Conservation (phyloP, 495 filamentous ascomycete genomes). For the Hypoxylon fragiforme region DNA sequence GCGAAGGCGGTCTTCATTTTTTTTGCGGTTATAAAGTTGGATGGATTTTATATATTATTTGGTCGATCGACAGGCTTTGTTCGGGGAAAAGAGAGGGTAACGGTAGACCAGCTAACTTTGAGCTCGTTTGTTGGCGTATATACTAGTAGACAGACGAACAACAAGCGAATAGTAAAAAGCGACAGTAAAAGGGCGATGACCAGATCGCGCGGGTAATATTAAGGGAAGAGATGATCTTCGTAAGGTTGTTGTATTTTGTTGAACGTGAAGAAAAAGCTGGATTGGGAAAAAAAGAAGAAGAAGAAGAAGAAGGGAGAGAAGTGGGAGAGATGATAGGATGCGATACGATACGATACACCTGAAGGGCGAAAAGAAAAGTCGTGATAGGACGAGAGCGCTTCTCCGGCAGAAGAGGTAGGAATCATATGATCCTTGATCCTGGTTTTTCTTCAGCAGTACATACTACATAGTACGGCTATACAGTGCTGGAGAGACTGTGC, state of each 20-base stretch:
- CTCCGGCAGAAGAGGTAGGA: no score
- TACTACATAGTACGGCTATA: no score
- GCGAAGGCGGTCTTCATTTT: constrained; percentile 46
- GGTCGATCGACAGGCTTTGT: not conserved
- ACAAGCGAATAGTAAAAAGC: no score
- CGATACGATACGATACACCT: no score
- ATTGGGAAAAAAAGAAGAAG: not conserved
- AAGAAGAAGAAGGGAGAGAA: constrained; percentile 1
- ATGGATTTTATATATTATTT: not conserved
- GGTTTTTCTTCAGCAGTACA: not conserved
- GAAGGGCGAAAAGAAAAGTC: no score
- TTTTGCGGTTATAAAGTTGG: not conserved
- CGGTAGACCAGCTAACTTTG: constrained; percentile 18
- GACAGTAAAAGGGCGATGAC: constrained; percentile 25
- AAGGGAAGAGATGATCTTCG: constrained; percentile 5
- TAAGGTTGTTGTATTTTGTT: not conserved
- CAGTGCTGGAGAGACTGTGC: constrained; percentile 19
- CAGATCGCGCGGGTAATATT: constrained; percentile 14
- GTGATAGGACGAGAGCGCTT: no score
- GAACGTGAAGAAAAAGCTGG: not conserved
- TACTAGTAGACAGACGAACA: not conserved
- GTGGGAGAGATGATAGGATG: no score
- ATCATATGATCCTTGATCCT: constrained; percentile 14
- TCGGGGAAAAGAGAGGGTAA: not conserved
- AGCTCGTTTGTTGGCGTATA: not conserved